A percentile compares a stretch with the other conserved stretches of the same genome.
Evolutionary conservation across 768 basidiomycete genomes (phyloP).

Genomic region (Daedaleopsis sinensis): DNA sequence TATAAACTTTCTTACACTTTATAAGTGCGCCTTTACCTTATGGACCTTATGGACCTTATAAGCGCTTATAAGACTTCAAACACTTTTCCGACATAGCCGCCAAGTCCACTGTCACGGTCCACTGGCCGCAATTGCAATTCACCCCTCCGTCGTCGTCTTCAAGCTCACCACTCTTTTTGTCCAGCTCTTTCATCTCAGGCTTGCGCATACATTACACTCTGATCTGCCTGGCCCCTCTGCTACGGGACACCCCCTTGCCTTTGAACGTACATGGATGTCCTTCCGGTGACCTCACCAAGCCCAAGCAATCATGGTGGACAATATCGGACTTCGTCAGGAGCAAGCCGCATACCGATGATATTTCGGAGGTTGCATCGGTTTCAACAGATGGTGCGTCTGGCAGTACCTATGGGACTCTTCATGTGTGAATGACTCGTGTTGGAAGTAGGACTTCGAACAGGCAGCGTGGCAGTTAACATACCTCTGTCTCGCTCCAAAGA

Average conservation of each 20-base stretch:
- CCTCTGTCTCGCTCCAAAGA: slow-evolving; percentile 86
- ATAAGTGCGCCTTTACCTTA: no score
- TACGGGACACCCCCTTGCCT: no score
- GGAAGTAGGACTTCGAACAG: slow-evolving; percentile 87
- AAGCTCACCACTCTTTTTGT: neutral
- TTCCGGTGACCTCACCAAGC: slow-evolving; percentile 28
- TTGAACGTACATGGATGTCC: slow-evolving; percentile 25
- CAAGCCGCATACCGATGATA: slow-evolving; percentile 74
- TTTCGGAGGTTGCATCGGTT: slow-evolving; percentile 80
- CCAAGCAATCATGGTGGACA: slow-evolving; percentile 18
- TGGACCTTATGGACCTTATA: no score
- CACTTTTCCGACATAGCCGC: no score
- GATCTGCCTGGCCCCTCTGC: no score
- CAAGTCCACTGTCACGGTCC: no score
- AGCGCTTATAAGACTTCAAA: no score
- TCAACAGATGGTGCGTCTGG: slow-evolving; percentile 76
- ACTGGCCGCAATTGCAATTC: no score
- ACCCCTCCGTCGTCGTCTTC: neutral
- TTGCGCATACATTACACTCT: no score
- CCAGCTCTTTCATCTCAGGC: no score
- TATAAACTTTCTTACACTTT: no score
- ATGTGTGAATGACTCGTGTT: neutral
- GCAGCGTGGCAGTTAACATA: slow-evolving; percentile 97
- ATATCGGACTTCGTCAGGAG: slow-evolving; percentile 25
- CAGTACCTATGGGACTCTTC: neutral